Evolutionary conservation across 441 rosid species (phyloP), one percentile per base, ranked within the genome.

Genomic region (Hura crepitans): DNA sequence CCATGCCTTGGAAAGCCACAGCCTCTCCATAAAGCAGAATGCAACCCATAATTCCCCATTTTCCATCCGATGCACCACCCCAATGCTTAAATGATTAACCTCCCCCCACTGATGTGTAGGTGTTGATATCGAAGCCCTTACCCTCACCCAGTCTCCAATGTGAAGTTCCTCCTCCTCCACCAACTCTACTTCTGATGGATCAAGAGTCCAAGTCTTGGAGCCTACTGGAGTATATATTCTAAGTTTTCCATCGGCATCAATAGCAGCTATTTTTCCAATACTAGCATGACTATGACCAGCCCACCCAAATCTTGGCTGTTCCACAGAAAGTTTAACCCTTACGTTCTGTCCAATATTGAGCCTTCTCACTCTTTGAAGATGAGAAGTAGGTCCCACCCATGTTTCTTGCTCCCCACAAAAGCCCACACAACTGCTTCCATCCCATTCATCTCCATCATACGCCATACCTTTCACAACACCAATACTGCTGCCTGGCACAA

Each of bases 51-150:
- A 77, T 68, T 96, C 91, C 54, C 83, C 93, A 22, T 81, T 84
- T 72, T 89, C 96, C 86, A 96, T 86, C 62, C 96, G 84, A 78
- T 96, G 91, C 73, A 93, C 89, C 70, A 96, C 97, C 65, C 97
- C 97, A 1, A 85, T 79, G 86, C 98, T 96, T 4, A 90, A 83
- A 80, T 89, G 96, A 72, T 74, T 88, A 72, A 89, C 99, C 75
- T 91, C 99, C 68, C 98, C 99, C 98, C 98, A 93, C 71, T 93
- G 98, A 81, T 93, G 85, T 18, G 84, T 82, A 14, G 97, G 99
- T 60, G 86, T 82, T 39, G 92, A 70, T 69, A 91, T 82, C 4
- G 96, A 81, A 13, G 82, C 68, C 79, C 73, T 85, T 3, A 96
- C 99, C 71, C 74, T 83, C 35, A 96, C 97, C 99, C 99, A 93